These are phyloP conservation scores for Picea abies DNA, from an alignment of 83 land plant genomes.

Conservation along the genomic window DNA sequence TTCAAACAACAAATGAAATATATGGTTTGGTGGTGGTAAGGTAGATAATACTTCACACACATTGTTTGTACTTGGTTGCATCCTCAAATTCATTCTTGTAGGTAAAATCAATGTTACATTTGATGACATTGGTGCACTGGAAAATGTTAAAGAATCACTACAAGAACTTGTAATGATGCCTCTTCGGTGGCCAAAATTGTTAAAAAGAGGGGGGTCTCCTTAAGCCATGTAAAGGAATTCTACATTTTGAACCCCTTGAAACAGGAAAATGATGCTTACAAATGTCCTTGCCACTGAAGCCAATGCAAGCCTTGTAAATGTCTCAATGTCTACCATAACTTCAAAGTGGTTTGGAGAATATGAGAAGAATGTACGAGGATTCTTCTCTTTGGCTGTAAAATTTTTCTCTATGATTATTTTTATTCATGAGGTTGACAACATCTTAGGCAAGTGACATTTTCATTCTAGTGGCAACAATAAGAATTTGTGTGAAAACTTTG, in stretches of 20 bases:
- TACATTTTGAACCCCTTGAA: slow-evolving; percentile 5
- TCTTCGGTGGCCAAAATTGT: slow-evolving; percentile 24
- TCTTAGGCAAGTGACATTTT: no score
- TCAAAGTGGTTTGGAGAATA: not conserved
- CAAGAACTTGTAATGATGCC: slow-evolving; percentile 34
- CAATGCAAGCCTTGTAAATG: slow-evolving; percentile 47
- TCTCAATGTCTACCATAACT: slow-evolving; percentile 28
- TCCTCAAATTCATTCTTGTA: slow-evolving; percentile 36
- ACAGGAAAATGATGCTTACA: slow-evolving; percentile 48
- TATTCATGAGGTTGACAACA: no score
- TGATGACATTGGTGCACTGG: slow-evolving; percentile 28
- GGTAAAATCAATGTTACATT: slow-evolving; percentile 32
- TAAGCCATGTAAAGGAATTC: slow-evolving; percentile 19
- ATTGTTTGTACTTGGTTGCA: not conserved
- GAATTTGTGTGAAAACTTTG: no score
- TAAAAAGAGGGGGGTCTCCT: slow-evolving; percentile 23
- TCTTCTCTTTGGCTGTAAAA: no score
- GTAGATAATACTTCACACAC: no score
- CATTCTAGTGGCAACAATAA: no score
- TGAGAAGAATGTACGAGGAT: no score
- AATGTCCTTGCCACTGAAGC: slow-evolving; percentile 53
- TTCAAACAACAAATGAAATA: no score
- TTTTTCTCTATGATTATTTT: no score
- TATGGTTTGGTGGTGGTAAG: no score
- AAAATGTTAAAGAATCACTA: slow-evolving; percentile 26